Base-by-base conservation (phyloP, 495 filamentous ascomycete species). In the Penicillium chermesinum region DNA sequence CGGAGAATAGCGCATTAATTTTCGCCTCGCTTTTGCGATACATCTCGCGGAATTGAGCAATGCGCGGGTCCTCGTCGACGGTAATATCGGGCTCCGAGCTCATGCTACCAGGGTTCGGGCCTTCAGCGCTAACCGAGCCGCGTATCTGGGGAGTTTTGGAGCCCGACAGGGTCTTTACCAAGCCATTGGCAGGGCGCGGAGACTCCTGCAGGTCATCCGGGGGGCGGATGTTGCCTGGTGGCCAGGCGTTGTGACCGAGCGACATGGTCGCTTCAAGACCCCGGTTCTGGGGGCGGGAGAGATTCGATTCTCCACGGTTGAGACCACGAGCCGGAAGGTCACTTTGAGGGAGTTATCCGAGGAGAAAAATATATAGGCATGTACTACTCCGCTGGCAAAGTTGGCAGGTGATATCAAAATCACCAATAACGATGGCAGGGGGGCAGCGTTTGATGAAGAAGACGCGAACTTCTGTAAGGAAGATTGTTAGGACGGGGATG, bases 31-130 rank as follows among this genome's bases (percentile, higher is more conserved):
- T 80, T 46, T 64, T 66, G 41, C 58, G 69, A 63, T 79, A 87
- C 35, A 83, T 57, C 10, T 81, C 75, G 50, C 75, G 77, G 55
- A 87, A 86, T 52, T 76, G 58, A 35, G 76, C 75, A 50, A 81
- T 68, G 61, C 76, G 74, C 46, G 80, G 76, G 62, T 88, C 84
- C 48, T 88, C 85, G 46, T 87, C 84, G 51, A 58, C 64, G 45
- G 66, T 66, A 43, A 67, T 64, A 63, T 79, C 76, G 42, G 65
- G 69, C 46, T 78, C 72, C 63, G 64, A 73, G 65, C 63, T 72
- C 65, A 64, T 61, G 67, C 64, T 72, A 47, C 64, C 68, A 46
- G 70, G 65, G 55, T 69, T 69, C 53, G 63, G 62, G 17, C 68
- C 71, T 50, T 77, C 74, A 52, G 70, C 65, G 48, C 71, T 72